Base-by-base conservation (phyloP, 129 eudicot genomes). In the Tanacetum coccineum region DNA sequence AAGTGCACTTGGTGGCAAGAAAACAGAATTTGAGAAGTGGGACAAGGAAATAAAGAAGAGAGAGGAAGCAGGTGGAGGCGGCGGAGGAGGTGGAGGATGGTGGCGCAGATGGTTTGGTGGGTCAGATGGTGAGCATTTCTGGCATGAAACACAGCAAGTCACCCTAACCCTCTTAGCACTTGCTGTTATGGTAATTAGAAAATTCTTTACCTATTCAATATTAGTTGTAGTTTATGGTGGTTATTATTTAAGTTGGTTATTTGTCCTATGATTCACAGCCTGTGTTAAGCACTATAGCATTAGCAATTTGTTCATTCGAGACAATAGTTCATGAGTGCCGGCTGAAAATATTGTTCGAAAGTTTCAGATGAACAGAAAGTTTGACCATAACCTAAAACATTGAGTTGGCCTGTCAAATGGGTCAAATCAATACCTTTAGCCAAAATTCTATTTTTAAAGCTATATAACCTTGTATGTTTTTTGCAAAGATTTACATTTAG, bases 71-170 rank as follows among this genome's bases (percentile, higher is more conserved):
- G 86, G 89, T 12, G 97, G 97, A 25, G 95, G 87, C 13, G 85
- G 79, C 53, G 73, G 68, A 47, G 88, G 84, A 0, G 95, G 97
- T 39, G 87, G 91, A 56, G 90, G 90, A 32, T 93, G 97, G 76
- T 90, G 97, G 97, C 76, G 87, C 68, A 68, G 89, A 68, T 84
- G 95, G 90, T 87, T 82, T 79, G 89, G 92, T 44, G 92, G 91
- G 59, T 83, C 83, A 14, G 76, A 79, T 64, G 97, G 75, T 64
- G 97, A 82, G 47, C 81, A 76, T 79, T 90, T 84, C 75, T 90
- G 97, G 97, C 89, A 82, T 56, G 97, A 90, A 79, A 86, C 92
- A 30, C 97, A 90, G 28, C 89, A 78, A 78, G 74, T 83, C 65
- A 59, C 81, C 62, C 92, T 90, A 48, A 74, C 97, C 39, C 66